phyloP scores from a whole-genome alignment of 345 rosid species.

The Salix exigua region DNA sequence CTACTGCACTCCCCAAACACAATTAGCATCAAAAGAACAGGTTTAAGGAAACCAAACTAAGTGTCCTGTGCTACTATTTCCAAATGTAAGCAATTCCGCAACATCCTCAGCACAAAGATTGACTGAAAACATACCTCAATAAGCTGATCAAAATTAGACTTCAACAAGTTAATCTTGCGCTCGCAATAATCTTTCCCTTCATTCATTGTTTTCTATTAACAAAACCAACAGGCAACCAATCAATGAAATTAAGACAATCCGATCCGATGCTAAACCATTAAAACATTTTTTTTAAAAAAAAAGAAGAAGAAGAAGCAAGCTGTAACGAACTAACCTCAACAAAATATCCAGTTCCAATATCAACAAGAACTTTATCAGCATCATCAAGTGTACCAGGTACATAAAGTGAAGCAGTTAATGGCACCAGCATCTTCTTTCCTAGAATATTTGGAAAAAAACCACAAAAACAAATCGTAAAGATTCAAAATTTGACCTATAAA shows the following conservation, averaged over 20 bases:
- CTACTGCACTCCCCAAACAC: not conserved
- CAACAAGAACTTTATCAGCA: slow-evolving; percentile 74
- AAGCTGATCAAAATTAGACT: slow-evolving; percentile 93
- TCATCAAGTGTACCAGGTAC: slow-evolving; percentile 86
- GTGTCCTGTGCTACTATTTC: not conserved
- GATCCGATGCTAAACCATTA: no score
- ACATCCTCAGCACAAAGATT: not conserved
- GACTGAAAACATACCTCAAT: slow-evolving; percentile 54
- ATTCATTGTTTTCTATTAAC: slow-evolving; percentile 73
- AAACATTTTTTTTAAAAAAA: not conserved
- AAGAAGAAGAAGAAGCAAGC: not conserved
- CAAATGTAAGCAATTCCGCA: not conserved
- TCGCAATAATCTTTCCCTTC: slow-evolving; percentile 92
- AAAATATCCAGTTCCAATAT: slow-evolving; percentile 97
- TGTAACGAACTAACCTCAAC: slow-evolving; percentile 53
- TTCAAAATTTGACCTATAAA: not conserved
- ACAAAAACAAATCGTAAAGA: not conserved
- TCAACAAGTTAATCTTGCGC: slow-evolving; percentile 85
- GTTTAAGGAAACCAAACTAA: not conserved
- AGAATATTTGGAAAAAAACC: not conserved
- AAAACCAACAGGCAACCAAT: not conserved
- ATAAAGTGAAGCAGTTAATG: slow-evolving; percentile 90
- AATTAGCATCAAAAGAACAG: not conserved
- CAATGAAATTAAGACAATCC: not conserved
- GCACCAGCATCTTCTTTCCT: slow-evolving; percentile 85